phyloP scores from a whole-genome alignment of 164 flowering plant genomes.

The Sedum album region DNA sequence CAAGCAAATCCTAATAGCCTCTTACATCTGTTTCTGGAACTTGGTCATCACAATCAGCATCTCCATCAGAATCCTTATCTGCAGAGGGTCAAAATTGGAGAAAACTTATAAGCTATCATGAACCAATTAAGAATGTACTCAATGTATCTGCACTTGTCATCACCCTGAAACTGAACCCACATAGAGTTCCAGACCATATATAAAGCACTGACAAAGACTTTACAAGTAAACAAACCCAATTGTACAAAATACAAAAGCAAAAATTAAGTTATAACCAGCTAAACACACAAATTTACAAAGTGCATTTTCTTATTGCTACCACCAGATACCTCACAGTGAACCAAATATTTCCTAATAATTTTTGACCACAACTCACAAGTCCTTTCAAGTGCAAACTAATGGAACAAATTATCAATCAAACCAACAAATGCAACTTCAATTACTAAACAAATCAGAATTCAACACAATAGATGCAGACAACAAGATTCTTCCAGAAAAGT shows the following conservation, averaged over 20 bases:
- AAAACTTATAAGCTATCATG: no score
- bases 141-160: background rate
- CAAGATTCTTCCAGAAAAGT: background rate
- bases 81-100: background rate
- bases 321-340: background rate
- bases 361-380: background rate
- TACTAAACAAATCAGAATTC: background rate
- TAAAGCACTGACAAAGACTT: no score
- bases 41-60: constrained; percentile 13
- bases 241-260: no score
- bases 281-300: no score
- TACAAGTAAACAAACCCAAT: no score
- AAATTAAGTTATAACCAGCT: no score
- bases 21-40: constrained; percentile 22
- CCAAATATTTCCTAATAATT: background rate
- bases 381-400: background rate
- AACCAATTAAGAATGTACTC: no score
- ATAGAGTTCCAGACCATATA: no score
- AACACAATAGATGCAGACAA: background rate
- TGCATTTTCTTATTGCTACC: background rate
- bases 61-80: constrained; percentile 16
- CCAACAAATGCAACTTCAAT: no score
- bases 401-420: no score
- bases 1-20: background rate
- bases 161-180: no score